Evolutionary conservation across 768 basidiomycete species (phyloP).

Genomic region (Cyclocybe aegerita): DNA sequence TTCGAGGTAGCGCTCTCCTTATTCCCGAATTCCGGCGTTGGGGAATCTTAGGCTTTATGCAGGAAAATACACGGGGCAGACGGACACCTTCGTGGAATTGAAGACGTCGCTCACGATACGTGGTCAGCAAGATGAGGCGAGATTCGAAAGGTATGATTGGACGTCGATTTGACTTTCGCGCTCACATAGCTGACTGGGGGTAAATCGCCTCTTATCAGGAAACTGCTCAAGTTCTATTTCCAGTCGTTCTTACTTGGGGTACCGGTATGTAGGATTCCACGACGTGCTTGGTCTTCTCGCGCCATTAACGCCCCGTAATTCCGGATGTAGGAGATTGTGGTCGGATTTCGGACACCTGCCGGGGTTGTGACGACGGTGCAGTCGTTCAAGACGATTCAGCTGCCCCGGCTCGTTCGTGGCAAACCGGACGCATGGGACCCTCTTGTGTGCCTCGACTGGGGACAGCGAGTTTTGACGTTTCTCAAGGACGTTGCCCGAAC

Average conservation of each 20-base stretch:
- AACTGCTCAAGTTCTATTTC: constrained; percentile 90
- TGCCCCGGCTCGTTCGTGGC: constrained; percentile 76
- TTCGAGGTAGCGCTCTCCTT: constrained; percentile 53
- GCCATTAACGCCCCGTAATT: constrained; percentile 13
- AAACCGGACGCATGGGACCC: constrained; percentile 81
- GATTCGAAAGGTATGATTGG: constrained; percentile 69
- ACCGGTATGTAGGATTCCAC: constrained; percentile 52
- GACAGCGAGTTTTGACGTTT: constrained; percentile 57
- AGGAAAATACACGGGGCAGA: constrained; percentile 62
- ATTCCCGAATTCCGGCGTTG: not conserved
- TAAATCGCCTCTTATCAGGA: constrained; percentile 43
- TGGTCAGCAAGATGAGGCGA: constrained; percentile 59
- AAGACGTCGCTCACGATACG: constrained; percentile 82
- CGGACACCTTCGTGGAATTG: constrained; percentile 77
- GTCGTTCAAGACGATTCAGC: constrained; percentile 73
- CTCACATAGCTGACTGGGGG: constrained; percentile 6
- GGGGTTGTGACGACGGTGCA: constrained; percentile 68
- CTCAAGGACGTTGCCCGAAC: constrained; percentile 38
- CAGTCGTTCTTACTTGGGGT: constrained; percentile 91
- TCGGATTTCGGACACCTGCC: constrained; percentile 83
- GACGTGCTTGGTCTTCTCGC: constrained; percentile 4
- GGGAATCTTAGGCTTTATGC: constrained; percentile 13
- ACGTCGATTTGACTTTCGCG: constrained; percentile 5
- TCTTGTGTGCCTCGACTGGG: constrained; percentile 71
- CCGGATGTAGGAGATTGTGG: constrained; percentile 66